Conservation (phyloP, 129 eudicot species). For the Smallanthus sonchifolius region DNA sequence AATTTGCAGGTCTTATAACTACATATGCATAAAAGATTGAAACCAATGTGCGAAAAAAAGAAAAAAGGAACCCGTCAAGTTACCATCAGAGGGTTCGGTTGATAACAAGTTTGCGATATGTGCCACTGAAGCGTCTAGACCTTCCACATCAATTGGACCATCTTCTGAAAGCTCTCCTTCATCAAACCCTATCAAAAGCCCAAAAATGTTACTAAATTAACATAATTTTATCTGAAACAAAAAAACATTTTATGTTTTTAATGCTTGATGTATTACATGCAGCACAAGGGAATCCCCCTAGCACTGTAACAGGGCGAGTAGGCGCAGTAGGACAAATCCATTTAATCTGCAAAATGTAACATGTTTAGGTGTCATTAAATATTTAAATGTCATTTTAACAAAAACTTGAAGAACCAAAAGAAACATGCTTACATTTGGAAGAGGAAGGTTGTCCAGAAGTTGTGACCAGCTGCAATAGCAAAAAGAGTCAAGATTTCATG, state of each 20-base stretch:
- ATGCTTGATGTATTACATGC: constrained; percentile 59
- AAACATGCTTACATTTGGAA: constrained; percentile 73
- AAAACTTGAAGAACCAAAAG: not conserved
- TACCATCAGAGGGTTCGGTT: constrained; percentile 48
- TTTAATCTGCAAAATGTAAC: constrained; percentile 56
- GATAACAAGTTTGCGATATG: constrained; percentile 90
- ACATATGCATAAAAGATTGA: not conserved
- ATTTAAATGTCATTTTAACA: not conserved
- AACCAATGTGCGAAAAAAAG: not conserved
- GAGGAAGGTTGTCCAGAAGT: constrained; percentile 81
- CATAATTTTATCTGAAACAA: not conserved
- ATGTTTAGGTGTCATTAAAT: not conserved
- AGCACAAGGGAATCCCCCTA: constrained; percentile 93
- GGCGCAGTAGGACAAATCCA: constrained; percentile 99
- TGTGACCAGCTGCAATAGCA: constrained; percentile 73
- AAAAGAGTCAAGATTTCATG: constrained; percentile 13
- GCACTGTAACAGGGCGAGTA: constrained; percentile 83
- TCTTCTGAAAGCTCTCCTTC: no score
- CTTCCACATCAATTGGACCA: no score
- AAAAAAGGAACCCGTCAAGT: constrained; percentile 22
- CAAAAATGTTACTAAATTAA: not conserved
- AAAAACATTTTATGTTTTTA: no score
- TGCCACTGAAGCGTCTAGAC: constrained; percentile 80
- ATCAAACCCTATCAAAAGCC: constrained; percentile 33
- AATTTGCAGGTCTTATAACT: not conserved